phyloP scores from a whole-genome alignment of 306 rosid genomes.

The Boehmeria nivea region DNA sequence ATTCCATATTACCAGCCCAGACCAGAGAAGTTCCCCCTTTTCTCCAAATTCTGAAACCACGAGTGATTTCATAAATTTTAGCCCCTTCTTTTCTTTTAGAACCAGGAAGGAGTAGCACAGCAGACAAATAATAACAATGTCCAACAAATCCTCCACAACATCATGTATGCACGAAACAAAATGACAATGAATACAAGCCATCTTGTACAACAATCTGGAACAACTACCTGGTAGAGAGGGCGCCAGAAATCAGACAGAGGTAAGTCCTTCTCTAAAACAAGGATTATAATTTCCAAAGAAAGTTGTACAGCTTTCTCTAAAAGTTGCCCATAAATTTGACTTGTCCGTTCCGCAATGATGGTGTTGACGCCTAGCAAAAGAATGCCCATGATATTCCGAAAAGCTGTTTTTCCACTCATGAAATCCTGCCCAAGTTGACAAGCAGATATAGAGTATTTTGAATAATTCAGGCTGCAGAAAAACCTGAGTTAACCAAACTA shows the following conservation, averaged over 20 bases:
- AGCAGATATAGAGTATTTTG: neutral
- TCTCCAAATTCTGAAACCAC: no score
- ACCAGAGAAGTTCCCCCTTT: no score
- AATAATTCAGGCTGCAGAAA: neutral
- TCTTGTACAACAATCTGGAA: neutral
- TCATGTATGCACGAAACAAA: constrained; percentile 1
- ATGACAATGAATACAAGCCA: neutral
- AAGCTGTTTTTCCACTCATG: constrained; percentile 89
- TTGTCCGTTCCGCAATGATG: constrained; percentile 64
- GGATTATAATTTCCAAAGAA: constrained; percentile 76
- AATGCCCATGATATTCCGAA: constrained; percentile 90
- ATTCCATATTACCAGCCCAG: no score
- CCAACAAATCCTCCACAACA: no score
- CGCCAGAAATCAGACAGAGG: constrained; percentile 93
- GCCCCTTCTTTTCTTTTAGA: no score
- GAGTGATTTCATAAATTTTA: no score
- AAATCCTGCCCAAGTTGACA: constrained; percentile 68
- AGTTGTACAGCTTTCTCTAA: constrained; percentile 90
- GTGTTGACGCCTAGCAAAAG: constrained; percentile 77
- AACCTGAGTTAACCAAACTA: no score
- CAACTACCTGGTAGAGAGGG: constrained; percentile 74
- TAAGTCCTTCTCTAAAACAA: constrained; percentile 74
- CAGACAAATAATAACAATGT: no score
- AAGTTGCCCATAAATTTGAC: constrained; percentile 71
- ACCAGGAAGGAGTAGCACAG: no score